These are phyloP conservation scores for Populus davidiana DNA, from an alignment of 345 rosid genomes.

Conservation along the genomic window DNA sequence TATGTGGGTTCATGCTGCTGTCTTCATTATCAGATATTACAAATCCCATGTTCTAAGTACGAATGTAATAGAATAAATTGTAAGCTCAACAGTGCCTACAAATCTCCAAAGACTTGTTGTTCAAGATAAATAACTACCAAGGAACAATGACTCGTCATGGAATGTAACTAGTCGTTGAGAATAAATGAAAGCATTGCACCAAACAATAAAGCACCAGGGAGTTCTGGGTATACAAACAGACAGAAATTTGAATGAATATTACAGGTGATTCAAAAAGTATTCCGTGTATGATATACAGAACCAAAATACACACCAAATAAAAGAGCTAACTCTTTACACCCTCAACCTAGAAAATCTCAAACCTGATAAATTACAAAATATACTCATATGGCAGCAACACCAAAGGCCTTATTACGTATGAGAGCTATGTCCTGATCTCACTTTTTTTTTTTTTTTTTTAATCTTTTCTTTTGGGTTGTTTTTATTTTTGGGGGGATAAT, in stretches of 20 bases:
- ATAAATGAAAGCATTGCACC: neutral
- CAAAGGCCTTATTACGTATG: constrained; percentile 35
- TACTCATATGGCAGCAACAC: constrained; percentile 28
- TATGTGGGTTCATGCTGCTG: neutral
- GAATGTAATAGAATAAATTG: neutral
- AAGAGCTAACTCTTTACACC: constrained; percentile 16
- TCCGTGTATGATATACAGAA: neutral
- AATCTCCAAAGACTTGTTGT: neutral
- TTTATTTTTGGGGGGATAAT: too few relatives aligned
- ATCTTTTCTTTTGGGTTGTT: neutral
- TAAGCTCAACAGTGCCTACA: neutral
- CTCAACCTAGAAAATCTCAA: constrained; percentile 1
- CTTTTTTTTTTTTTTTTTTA: neutral
- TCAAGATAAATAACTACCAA: neutral
- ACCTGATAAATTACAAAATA: constrained; percentile 21
- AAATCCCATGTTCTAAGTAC: neutral
- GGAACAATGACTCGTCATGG: neutral
- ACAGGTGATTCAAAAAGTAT: neutral
- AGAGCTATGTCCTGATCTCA: constrained; percentile 3
- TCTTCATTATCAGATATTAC: neutral
- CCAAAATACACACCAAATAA: neutral
- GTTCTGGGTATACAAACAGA: constrained; percentile 6
- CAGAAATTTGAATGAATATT: constrained; percentile 1
- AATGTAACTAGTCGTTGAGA: neutral
- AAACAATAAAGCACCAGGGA: neutral